Percentiles rank a stretch among this genome's conserved stretches.
phyloP scores from a whole-genome alignment of 768 basidiomycete genomes.

The Russula abietina region DNA sequence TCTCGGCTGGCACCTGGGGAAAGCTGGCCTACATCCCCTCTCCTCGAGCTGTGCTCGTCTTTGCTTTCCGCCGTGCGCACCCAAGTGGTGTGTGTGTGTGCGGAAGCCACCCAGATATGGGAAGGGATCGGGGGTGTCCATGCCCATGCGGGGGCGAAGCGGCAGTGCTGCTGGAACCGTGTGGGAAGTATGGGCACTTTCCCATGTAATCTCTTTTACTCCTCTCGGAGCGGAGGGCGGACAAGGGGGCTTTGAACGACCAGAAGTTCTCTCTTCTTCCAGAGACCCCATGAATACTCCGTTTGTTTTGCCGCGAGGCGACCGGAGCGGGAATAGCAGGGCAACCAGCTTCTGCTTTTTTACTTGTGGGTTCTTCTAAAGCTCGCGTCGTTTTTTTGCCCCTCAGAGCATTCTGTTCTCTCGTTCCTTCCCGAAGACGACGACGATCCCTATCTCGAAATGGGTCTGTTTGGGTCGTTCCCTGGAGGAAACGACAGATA shows the following conservation, averaged over 20 bases:
- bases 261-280: neutral
- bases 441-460: constrained; percentile 1
- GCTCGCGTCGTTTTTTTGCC: neutral
- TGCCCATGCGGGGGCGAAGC: constrained; percentile 4
- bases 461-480: constrained; percentile 7
- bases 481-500: constrained; percentile 9
- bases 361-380: neutral
- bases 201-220: neutral
- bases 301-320: constrained; percentile 5
- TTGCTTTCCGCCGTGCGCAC: neutral
- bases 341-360: constrained; percentile 1
- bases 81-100: constrained; percentile 9
- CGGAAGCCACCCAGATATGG: neutral
- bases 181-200: neutral
- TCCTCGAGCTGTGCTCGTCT: constrained; percentile 18
- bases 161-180: constrained; percentile 14
- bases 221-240: neutral
- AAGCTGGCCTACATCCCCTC: constrained; percentile 8
- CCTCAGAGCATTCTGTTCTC: neutral
- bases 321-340: neutral
- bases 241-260: neutral
- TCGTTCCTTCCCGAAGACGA: neutral
- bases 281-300: neutral
- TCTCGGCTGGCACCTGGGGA: constrained; percentile 1
- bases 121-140: neutral